Evolutionary conservation across 257 asterid species (phyloP), one percentile per base, ranked within the genome.

Genomic region (Primulina eburnea): DNA sequence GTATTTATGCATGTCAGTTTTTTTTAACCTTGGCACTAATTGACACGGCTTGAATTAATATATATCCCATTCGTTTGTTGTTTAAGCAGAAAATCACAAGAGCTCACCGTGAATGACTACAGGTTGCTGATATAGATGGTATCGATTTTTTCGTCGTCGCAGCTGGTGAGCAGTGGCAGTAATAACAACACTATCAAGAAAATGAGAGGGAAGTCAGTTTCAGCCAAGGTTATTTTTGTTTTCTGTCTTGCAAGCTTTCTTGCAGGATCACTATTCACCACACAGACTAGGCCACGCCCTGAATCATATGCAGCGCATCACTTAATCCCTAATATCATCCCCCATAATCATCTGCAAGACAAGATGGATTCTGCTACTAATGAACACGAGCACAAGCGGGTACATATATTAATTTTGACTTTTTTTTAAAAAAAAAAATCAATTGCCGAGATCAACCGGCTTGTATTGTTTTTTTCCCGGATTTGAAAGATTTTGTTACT

Each of bases 171-270:
- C 29, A 40, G n/a, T 43, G 60, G 9, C 4, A 62, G 6, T 62
- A 62, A 6, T 16, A 35, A 33, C 14, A 64, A 35, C 2, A 18
- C 34, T 8, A 81, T 40, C 47, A 83, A 58, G 74, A 86, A 78
- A 76, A 80, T 80, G 92, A 56, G 88, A 53, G 88, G 83, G 50
- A 86, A 80, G 70, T 55, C 79, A 0, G 71, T 87, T 35, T 79
- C 89, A 8, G 77, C 75, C 20, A 87, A 85, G 75, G 72, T 83
- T 16, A 75, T 89, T 7, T 28, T 84, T 16, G 81, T 71, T 20
- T 79, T 87, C 2, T 89, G 96, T 66, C 34, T 83, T 11, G 83
- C 85, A 2, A 82, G 94, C 81, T 89, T 89, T 82, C 76, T 83
- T 12, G 88, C 82, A 32, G 96, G 96, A 37, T 79, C 87, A 21